A percentile compares a stretch with the other conserved stretches of the same genome.
phyloP scores from a whole-genome alignment of 768 basidiomycete genomes.

The Psilocybe subaeruginosa region DNA sequence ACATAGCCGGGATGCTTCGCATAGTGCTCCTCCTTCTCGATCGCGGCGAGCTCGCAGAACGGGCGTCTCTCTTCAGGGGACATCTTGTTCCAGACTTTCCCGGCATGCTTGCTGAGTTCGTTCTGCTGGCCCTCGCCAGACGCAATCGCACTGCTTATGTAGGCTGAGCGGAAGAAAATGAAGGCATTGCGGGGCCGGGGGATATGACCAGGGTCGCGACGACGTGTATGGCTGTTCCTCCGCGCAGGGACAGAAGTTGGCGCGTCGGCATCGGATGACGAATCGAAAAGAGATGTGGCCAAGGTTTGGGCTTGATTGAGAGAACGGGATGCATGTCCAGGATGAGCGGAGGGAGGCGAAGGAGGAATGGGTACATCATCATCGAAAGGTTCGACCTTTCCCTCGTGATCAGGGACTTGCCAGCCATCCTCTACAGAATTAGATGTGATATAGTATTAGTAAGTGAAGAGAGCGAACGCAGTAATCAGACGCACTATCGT shows the following conservation, averaged over 20 bases:
- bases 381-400: neutral
- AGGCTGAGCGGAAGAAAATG: slow-evolving; percentile 37
- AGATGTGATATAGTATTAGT: neutral
- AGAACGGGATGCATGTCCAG: neutral
- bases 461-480: neutral
- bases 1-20: slow-evolving; percentile 30
- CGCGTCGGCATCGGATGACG: slow-evolving; percentile 10
- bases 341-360: neutral
- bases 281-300: neutral
- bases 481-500: slow-evolving; percentile 26
- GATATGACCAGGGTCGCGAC: slow-evolving; percentile 23
- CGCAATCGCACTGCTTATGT: slow-evolving; percentile 14
- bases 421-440: slow-evolving; percentile 24
- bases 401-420: slow-evolving; percentile 11
- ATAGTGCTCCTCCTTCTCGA: slow-evolving; percentile 30
- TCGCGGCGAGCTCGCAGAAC: slow-evolving; percentile 20
- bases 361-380: neutral
- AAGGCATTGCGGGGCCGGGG: slow-evolving; percentile 44
- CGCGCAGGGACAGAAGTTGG: neutral
- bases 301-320: neutral
- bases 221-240: slow-evolving; percentile 17
- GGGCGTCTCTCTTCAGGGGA: slow-evolving; percentile 21
- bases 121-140: slow-evolving; percentile 30
- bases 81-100: slow-evolving; percentile 30
- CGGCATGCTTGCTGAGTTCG: slow-evolving; percentile 35